These are phyloP conservation scores for Ogataea thermomethanolica DNA, from an alignment of 805 yeast species.

Conservation along the genomic window DNA sequence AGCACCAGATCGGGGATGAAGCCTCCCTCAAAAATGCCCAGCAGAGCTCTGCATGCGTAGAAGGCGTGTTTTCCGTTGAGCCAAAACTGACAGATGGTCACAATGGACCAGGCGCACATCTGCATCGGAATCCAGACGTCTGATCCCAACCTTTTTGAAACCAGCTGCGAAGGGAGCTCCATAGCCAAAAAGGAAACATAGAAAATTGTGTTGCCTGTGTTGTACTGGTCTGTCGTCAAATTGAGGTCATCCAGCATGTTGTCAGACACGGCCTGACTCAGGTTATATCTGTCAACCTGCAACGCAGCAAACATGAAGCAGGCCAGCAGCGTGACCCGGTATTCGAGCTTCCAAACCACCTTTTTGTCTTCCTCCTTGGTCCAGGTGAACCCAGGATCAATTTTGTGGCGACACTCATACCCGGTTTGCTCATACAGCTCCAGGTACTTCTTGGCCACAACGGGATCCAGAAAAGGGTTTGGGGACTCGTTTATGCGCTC, in stretches of 20 bases:
- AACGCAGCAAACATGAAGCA: conserved; percentile 57
- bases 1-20: conserved; percentile 62
- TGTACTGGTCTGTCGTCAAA: conserved; percentile 55
- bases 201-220: conserved; percentile 55
- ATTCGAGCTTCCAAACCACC: conserved; percentile 50
- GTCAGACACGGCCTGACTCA: conserved; percentile 54
- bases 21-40: conserved; percentile 66
- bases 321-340: conserved; percentile 54
- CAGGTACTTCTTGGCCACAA: conserved; percentile 43
- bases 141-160: conserved; percentile 62
- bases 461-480: conserved; percentile 44
- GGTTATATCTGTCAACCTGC: conserved; percentile 56
- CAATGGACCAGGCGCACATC: conserved; percentile 52
- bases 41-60: conserved; percentile 44
- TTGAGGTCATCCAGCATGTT: conserved; percentile 49
- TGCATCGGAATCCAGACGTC: conserved; percentile 62
- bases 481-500: background rate
- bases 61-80: conserved; percentile 42
- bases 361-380: conserved; percentile 46
- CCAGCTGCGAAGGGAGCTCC: conserved; percentile 63
- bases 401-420: conserved; percentile 52
- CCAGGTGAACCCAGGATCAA: conserved; percentile 62
- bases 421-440: conserved; percentile 43
- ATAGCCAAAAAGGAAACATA: conserved; percentile 50
- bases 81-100: conserved; percentile 50